Base-by-base conservation (phyloP, 768 basidiomycete genomes). In the Rhodotorula sphaerocarpa region DNA sequence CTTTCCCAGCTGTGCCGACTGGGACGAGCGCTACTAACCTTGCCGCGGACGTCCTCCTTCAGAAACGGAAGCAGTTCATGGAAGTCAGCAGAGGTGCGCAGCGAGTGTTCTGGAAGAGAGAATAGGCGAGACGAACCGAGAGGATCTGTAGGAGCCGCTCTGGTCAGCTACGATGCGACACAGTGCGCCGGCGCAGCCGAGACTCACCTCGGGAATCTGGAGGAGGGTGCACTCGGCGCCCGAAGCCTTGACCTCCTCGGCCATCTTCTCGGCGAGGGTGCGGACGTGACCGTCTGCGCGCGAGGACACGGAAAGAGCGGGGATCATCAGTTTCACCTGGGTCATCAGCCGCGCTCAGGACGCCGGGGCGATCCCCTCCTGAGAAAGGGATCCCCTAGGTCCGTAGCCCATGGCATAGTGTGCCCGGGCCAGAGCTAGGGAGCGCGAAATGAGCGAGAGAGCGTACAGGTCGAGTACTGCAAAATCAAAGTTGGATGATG, bases 31-130 rank as follows among this genome's bases (percentile, higher is more conserved):
- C 15, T 39, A 27, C 53, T 39, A 34, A 58, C 41, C 50, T 70
- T 70, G 57, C 56, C 63, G 43, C 60, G 66, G n/a, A 93, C 82
- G 11, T 88, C 86, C 15, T 79, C 73, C 50, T 34, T n/a, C 23
- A 21, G 5, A n/a, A 12, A 5, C 85, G 71, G 53, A 92, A 84
- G 45, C 31, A 25, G 45, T 23, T 5, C 15, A 36, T 2, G 3
- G 39, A 9, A 36, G n/a, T 16, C 28, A 23, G 1, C n/a, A n/a
- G 1, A 21, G 20, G 31, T 18, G 53, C 7, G 9, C 5, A 10
- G 28, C 16, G 25, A n/a, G 30, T 23, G 9, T 10, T 2, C 34
- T 23, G 5, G 2, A 18, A 15, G 21, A 44, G 3, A 18, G 28
- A 2, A 25, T n/a, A 5, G 3, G 43, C 5, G 15, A 2, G 18